Evolutionary conservation across 768 basidiomycete genomes (phyloP), one percentile per base, ranked within the genome.

Genomic region (Lactarius sp.): DNA sequence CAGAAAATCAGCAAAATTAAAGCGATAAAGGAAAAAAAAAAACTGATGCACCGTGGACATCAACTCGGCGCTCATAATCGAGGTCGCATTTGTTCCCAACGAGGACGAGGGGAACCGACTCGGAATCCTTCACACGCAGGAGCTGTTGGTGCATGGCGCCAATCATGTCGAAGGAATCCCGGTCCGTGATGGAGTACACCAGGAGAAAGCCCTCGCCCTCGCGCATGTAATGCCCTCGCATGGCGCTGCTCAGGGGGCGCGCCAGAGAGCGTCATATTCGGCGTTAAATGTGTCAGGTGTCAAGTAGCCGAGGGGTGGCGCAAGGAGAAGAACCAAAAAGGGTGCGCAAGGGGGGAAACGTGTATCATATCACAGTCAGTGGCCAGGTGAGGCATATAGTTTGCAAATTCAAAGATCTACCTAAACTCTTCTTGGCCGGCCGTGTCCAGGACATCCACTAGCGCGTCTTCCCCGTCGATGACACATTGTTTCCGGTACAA

Each of bases 181-280:
- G 88, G n/a, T 94, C 94, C 22, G 96, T 97, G 77, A 97, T 97
- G 55, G 93, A 94, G 76, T 98, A 98, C 60, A 98, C 94, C 66
- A 98, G 85, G 52, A 98, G 83, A 82, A 98, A 98, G 16, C 94
- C 96, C 75, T 98, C 95, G 65, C 96, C 96, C 36, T 92, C 93
- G 55, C 93, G 86, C 94, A 98, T 98, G 78, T 98, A 98, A 71
- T 98, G 96, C 72, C 97, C 96, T 53, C 95, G 88, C 95, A 98
- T 98, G 18, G 95, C 96, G 59, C 93, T 95, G 72, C 42, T 42
- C 42, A 16, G 42, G 6, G 6, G 42, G 6, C 13, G 10, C 39
- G 39, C 0, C 9, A 41, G 39, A 10, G 27, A 27, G 27, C 27
- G 27, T 27, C 27, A 27, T 2, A 27, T 27, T 27, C 27, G 27